Conservation (phyloP, 2,329 filamentous ascomycete genomes). For the Neonectria sp. region DNA sequence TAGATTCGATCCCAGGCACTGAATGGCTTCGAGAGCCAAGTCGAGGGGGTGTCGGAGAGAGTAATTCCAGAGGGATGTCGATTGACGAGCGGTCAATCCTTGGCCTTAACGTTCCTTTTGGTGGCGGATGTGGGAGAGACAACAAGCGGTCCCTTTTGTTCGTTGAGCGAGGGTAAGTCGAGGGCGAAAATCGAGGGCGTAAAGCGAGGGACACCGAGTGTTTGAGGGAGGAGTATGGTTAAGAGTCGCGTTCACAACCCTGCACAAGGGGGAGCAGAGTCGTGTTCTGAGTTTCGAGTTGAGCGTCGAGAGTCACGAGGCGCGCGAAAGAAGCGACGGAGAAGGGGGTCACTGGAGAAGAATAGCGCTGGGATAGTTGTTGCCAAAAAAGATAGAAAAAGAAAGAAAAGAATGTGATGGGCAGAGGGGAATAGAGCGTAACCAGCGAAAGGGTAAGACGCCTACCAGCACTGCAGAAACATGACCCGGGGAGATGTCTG, state of each 20-base stretch:
- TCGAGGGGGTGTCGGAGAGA: not conserved
- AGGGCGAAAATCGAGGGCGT: slow-evolving; percentile 4
- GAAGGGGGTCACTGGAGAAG: slow-evolving; percentile 10
- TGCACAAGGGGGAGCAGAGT: not conserved
- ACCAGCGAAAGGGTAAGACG: slow-evolving; percentile 31
- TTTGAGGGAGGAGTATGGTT: not conserved
- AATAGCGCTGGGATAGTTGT: slow-evolving; percentile 8
- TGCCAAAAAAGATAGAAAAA: not conserved
- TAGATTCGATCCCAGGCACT: not conserved
- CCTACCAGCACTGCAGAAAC: slow-evolving; percentile 27
- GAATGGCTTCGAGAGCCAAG: not conserved
- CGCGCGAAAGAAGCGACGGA: slow-evolving; percentile 7
- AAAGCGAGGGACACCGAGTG: slow-evolving; percentile 3
- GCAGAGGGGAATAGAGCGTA: slow-evolving; percentile 21
- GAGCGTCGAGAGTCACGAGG: slow-evolving; percentile 8
- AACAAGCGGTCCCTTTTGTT: not conserved
- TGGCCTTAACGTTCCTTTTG: not conserved
- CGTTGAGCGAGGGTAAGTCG: slow-evolving; percentile 14
- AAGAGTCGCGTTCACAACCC: slow-evolving; percentile 1
- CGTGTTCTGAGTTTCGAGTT: slow-evolving; percentile 1
- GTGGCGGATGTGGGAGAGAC: not conserved
- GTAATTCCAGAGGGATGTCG: slow-evolving; percentile 21
- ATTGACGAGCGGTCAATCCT: slow-evolving; percentile 8
- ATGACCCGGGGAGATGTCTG: slow-evolving; percentile 27
- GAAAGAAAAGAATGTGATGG: slow-evolving; percentile 19